Conservation (phyloP, 148 eudicot species). For the Polygonum aviculare region DNA sequence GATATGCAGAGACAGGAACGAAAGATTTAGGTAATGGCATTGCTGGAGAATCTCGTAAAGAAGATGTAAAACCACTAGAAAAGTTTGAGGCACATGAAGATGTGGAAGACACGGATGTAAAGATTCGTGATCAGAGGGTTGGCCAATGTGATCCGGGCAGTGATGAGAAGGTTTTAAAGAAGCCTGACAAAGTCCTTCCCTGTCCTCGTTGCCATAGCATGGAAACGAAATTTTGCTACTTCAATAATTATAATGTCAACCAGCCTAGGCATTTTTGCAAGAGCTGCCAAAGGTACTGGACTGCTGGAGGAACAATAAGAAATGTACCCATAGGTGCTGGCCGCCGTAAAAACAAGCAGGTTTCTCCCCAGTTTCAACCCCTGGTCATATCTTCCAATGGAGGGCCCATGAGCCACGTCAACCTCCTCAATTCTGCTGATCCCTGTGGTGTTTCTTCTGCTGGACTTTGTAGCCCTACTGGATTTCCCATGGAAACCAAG, state of each 20-base stretch:
- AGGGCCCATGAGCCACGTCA: slow-evolving; percentile 24
- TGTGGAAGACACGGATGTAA: not conserved
- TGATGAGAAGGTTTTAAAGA: slow-evolving; percentile 45
- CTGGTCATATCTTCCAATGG: slow-evolving; percentile 30
- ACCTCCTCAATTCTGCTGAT: slow-evolving; percentile 29
- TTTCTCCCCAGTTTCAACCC: slow-evolving; percentile 23
- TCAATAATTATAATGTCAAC: slow-evolving; percentile 67
- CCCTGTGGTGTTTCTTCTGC: slow-evolving; percentile 5
- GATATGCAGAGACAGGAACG: not conserved
- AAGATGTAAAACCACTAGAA: slow-evolving; percentile 4
- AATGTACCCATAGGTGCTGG: slow-evolving; percentile 74
- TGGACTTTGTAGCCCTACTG: slow-evolving; percentile 7
- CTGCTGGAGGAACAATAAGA: slow-evolving; percentile 80
- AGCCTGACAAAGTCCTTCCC: slow-evolving; percentile 62
- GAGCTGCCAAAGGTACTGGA: slow-evolving; percentile 82
- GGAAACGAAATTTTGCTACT: slow-evolving; percentile 83
- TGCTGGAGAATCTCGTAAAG: not conserved
- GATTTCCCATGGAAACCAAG: slow-evolving; percentile 9
- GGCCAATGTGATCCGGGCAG: not conserved
- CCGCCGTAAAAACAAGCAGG: slow-evolving; percentile 54
- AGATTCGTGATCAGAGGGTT: not conserved
- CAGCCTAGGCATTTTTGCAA: slow-evolving; percentile 75
- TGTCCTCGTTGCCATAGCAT: slow-evolving; percentile 75
- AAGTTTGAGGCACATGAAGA: slow-evolving; percentile 1
- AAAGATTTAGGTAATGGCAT: not conserved